Percentiles rank a stretch among this genome's conserved stretches.
Evolutionary conservation across 768 basidiomycete species (phyloP).

Genomic region (Fibroporia radiculosa): DNA sequence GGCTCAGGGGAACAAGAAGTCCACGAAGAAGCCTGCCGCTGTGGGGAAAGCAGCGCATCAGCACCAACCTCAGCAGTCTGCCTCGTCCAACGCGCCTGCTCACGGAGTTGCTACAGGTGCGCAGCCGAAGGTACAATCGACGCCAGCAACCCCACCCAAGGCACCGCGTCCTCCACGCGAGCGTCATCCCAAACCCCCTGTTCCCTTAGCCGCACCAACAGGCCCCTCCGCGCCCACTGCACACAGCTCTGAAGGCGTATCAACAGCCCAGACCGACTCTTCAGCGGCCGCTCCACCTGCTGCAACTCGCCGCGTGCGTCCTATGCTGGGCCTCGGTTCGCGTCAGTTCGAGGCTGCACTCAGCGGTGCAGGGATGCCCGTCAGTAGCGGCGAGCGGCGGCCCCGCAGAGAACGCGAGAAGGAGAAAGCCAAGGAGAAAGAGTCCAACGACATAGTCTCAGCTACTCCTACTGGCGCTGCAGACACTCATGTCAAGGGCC

Average conservation of each 20-base stretch:
- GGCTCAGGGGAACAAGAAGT: conserved; percentile 27
- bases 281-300: conserved; percentile 7
- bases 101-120: neutral
- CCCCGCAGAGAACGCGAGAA: conserved; percentile 31
- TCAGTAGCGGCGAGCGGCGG: conserved; percentile 16
- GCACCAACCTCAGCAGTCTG: conserved; percentile 11
- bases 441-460: neutral
- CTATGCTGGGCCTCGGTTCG: conserved; percentile 54
- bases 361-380: conserved; percentile 54
- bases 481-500: neutral
- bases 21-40: conserved; percentile 30
- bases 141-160: conserved; percentile 4
- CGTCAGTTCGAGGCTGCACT: conserved; percentile 71
- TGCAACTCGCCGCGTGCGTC: conserved; percentile 37
- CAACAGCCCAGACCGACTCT: conserved; percentile 8
- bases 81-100: conserved; percentile 6
- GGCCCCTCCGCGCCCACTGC: conserved; percentile 13
- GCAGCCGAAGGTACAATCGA: neutral
- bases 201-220: conserved; percentile 9
- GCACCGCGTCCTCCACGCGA: conserved; percentile 12
- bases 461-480: neutral
- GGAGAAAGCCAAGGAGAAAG: conserved; percentile 16
- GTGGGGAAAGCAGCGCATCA: conserved; percentile 18
- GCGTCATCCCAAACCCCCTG: conserved; percentile 12
- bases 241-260: conserved; percentile 13